Base-by-base conservation (phyloP, 805 yeast genomes). In the Schwanniomyces vanrijiae region DNA sequence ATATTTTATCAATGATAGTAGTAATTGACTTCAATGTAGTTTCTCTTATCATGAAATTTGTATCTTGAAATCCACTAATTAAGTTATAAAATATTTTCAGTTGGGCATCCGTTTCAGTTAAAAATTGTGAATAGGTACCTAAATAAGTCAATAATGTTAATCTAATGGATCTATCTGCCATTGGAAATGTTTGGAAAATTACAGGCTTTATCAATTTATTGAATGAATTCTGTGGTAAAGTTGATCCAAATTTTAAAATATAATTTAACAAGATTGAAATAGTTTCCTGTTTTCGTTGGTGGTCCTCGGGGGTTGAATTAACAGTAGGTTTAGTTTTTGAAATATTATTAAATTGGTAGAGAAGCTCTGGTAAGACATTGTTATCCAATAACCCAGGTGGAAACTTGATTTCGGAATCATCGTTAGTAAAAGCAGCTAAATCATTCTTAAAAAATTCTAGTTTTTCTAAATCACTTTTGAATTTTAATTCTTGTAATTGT, bases 1-100 rank as follows among this genome's bases (percentile, higher is more conserved):
- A 78, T 1, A 92, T 76, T 55, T 81, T 82, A 18, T 82, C 80
- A 1, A 84, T 81, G 22, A 91, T 68, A 3, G 82, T 69, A 2
- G 83, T 78, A 16, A 80, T 68, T 2, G 90, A 80, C 42, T 84
- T 85, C 33, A 92, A 71, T 0, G 97, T 88, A 44, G 84, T 88
- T 53, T 87, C 87, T 52, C 97, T 73, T 35, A 92, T 81, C n/a
- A 84, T 76, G 3, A 83, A 78, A 60, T 89, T 91, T 0, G 94
- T 81, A 62, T 92, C 99, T 28, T 84, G 81, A 57, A 92, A 86
- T 0, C 99, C 98, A 14, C 86, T 82, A n/a, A 84, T 67, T 55
- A 88, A 73, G 41, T 77, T 77, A 8, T 81, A 80, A 62, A 88
- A 89, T 0, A 94, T 76, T 53, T 80, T 82, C 53, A 78, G 83